These are phyloP conservation scores for Ceratobasidium sp. DNA, from an alignment of 1,284 basidiomycete species.

Conservation along the genomic window DNA sequence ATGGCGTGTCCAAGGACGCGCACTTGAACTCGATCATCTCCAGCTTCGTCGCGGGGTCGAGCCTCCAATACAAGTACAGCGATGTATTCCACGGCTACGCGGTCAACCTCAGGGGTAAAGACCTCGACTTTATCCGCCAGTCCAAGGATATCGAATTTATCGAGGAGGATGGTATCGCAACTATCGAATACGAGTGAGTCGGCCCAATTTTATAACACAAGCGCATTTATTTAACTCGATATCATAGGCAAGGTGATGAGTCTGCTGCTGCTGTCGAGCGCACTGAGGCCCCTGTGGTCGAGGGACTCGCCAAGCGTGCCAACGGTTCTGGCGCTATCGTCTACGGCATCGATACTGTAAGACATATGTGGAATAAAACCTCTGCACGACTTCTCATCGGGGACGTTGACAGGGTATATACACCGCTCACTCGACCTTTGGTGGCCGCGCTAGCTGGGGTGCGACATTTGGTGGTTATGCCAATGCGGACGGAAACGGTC, in stretches of 20 bases:
- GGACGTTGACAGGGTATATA: slow-evolving; percentile 48
- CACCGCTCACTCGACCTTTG: slow-evolving; percentile 44
- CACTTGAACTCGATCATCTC: not conserved
- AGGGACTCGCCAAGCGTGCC: slow-evolving; percentile 1
- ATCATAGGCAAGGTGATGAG: slow-evolving; percentile 14
- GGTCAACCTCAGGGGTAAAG: slow-evolving; percentile 27
- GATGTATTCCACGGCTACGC: slow-evolving; percentile 36
- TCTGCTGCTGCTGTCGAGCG: not conserved
- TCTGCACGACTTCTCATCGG: too few relatives aligned
- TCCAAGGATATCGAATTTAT: slow-evolving; percentile 42
- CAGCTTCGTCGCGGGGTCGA: not conserved
- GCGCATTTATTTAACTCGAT: not conserved
- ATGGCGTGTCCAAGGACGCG: slow-evolving; percentile 14
- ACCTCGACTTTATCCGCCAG: slow-evolving; percentile 30
- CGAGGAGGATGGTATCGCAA: slow-evolving; percentile 19
- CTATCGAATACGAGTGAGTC: slow-evolving; percentile 32
- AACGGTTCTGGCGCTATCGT: slow-evolving; percentile 25
- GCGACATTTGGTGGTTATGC: slow-evolving; percentile 25
- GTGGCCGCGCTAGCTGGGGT: slow-evolving; percentile 48
- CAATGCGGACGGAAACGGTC: slow-evolving; percentile 21
- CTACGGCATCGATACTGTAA: slow-evolving; percentile 44
- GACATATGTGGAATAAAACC: too few relatives aligned
- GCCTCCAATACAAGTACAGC: slow-evolving; percentile 30
- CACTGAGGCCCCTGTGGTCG: not conserved
- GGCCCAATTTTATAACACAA: not conserved